Evolutionary conservation across 2,329 filamentous ascomycete species (phyloP), one percentile per base, ranked within the genome.

Genomic region (Blastomyces gilchristii): DNA sequence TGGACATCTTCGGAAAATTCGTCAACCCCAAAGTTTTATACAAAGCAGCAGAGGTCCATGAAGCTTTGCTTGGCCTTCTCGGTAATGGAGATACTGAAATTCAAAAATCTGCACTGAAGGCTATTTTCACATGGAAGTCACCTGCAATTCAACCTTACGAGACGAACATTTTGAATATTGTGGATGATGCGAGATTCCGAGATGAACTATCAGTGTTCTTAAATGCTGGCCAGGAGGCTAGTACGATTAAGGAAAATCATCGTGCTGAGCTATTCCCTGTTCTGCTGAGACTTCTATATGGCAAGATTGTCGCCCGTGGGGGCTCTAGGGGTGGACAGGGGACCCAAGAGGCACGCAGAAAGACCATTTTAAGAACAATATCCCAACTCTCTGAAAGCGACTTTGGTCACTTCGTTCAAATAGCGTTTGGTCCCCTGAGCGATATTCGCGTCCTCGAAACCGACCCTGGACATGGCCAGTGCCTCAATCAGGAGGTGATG

Each of bases 151-250:
- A 82, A 64, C 82, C 86, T 0, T 96, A 97, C 71, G 85, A 91
- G 69, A 91, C 97, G 68, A 90, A 92, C 68, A 77, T 99, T 31
- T 83, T 91, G 65, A 92, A 91, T 69, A 80, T 99, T 1, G 83
- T 97, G 9, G 94, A 99, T 68, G 94, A 97, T 66, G 87, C 89
- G 31, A 85, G 90, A 58, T 96, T 97, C 77, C 90, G 91, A 71
- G 94, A 97, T 70, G 93, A 97, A 72, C 82, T 99, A n/a, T 88
- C 91, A 0, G 85, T 94, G 4, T 88, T 99, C 67, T 83, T 99
- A 61, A 88, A 91, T 70, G 84, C 88, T 18, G 87, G 89, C 22
- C 71, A 77, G 31, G 78, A 85, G 49, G 79, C 83, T 65, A 86
- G 86, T 63, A 77, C 87, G 62, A 88, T 97, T 67, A 86, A 87